Base-by-base conservation (phyloP, 2,329 filamentous ascomycete genomes). In the Diaporthe capsici region DNA sequence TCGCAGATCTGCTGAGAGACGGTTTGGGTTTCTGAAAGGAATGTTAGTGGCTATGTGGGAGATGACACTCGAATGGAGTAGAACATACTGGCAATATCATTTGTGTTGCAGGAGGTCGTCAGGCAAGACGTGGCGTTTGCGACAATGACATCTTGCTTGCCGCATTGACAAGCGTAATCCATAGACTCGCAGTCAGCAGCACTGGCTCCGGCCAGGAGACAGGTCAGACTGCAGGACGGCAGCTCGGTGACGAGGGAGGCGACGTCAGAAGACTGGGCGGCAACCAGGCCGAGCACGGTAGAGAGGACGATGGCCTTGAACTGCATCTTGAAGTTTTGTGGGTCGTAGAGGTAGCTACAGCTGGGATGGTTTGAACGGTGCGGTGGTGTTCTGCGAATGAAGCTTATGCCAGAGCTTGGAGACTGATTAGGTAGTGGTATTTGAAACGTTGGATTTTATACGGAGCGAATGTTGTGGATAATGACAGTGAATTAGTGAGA, bases 281-380 rank as follows among this genome's bases (percentile, higher is more conserved):
- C 65, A 44, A 61, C 76, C 63, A 77, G 65, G 74, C 74, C 60
- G 74, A 76, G 9, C 47, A 74, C 28, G 60, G 60, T 42, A 31
- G 74, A 75, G 58, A 77, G 74, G 53, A 61, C 67, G 60, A 76
- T 71, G 37, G 58, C 58, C 71, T 57, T 77, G 76, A 76, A 76
- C 67, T 77, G 76, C 76, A 77, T 77, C 20, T 76, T 74, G 71
- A 22, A 25, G 34, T 25, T 17, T 13, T 60, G 31, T 70, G 58
- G 67, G 61, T 68, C 44, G 67, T 70, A 55, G 58, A 68, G 67
- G 75, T 60, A 74, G 65, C 72, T 74, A 74, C 72, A 72, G 42
- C 72, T 72, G 49, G 25, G 63, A 47, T 72, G 25, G n/a, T 25
- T 34, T 53, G 39, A 42, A 31, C 3, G 34, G 28, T 51, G 13